Percentiles rank a stretch among this genome's conserved stretches.
These are phyloP conservation scores for Melastoma malabathricum DNA, from an alignment of 345 rosid genomes.

Conservation along the genomic window DNA sequence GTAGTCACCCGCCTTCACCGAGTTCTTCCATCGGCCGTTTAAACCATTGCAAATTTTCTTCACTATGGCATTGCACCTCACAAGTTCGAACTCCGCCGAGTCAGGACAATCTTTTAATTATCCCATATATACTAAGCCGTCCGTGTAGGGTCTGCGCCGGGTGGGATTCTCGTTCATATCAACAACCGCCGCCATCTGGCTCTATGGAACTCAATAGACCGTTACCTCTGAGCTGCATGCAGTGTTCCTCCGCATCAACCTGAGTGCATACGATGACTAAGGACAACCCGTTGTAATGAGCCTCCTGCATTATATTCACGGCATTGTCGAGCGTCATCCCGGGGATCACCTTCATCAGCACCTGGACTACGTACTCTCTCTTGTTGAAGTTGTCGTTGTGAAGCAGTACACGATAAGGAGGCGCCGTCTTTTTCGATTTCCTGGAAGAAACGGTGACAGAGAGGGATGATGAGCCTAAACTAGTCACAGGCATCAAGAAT, in stretches of 20 bases:
- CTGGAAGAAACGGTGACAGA: conserved; percentile 18
- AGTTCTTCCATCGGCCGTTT: too few species aligned
- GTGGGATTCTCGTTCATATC: conserved; percentile 5
- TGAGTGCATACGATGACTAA: conserved; percentile 89
- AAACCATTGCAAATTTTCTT: too few species aligned
- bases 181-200: conserved; percentile 89
- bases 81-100: too few species aligned
- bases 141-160: background rate
- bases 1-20: too few species aligned
- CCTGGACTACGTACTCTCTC: conserved; percentile 89
- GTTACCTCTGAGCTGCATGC: conserved; percentile 90
- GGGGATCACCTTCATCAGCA: conserved; percentile 84
- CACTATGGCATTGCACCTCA: too few species aligned
- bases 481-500: background rate
- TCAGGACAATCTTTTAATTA: too few species aligned
- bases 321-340: conserved; percentile 96
- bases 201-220: conserved; percentile 89
- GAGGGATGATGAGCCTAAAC: background rate
- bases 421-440: conserved; percentile 67
- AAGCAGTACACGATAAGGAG: conserved; percentile 73
- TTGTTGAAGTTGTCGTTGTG: conserved; percentile 89
- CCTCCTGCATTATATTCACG: conserved; percentile 95
- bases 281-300: conserved; percentile 72
- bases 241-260: conserved; percentile 88
- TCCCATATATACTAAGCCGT: background rate